Conservation (phyloP, 2,329 filamentous ascomycete species). For the Fusarium fracticaudum region DNA sequence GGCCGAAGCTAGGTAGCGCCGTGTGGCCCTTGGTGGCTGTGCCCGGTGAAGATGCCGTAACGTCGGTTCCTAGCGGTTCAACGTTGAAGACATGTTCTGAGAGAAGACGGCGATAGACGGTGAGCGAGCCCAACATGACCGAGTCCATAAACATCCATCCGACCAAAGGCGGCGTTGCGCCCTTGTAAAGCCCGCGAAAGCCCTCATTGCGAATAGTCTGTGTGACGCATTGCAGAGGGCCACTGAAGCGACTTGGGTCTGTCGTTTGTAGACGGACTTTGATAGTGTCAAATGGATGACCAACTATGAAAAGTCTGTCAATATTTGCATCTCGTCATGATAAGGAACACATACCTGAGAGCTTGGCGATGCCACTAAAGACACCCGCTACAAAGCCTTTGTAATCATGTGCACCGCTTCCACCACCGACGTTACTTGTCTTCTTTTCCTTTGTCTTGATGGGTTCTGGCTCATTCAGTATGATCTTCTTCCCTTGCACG, state of each 20-base stretch:
- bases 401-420: conserved; percentile 65
- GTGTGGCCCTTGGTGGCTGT: conserved; percentile 17
- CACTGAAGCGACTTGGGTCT: conserved; percentile 78
- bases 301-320: conserved; percentile 54
- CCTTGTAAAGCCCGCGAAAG: conserved; percentile 88
- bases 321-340: neutral
- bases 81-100: conserved; percentile 81
- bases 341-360: conserved; percentile 69
- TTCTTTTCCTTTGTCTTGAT: conserved; percentile 5
- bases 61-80: conserved; percentile 29
- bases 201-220: conserved; percentile 90
- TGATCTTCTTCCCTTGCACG: conserved; percentile 18
- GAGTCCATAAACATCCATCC: conserved; percentile 99
- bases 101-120: conserved; percentile 85
- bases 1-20: conserved; percentile 78
- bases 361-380: conserved; percentile 91
- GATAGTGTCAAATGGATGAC: conserved; percentile 90
- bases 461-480: neutral
- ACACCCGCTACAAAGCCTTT: conserved; percentile 98
- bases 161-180: conserved; percentile 87
- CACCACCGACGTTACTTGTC: neutral
- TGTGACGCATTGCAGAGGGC: conserved; percentile 84
- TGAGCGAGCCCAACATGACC: conserved; percentile 90
- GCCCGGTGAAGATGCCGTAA: conserved; percentile 14
- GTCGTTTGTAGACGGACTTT: conserved; percentile 96